These are phyloP conservation scores for Diaporthe sp. DNA, from an alignment of 2,329 filamentous ascomycete species.

Conservation along the genomic window DNA sequence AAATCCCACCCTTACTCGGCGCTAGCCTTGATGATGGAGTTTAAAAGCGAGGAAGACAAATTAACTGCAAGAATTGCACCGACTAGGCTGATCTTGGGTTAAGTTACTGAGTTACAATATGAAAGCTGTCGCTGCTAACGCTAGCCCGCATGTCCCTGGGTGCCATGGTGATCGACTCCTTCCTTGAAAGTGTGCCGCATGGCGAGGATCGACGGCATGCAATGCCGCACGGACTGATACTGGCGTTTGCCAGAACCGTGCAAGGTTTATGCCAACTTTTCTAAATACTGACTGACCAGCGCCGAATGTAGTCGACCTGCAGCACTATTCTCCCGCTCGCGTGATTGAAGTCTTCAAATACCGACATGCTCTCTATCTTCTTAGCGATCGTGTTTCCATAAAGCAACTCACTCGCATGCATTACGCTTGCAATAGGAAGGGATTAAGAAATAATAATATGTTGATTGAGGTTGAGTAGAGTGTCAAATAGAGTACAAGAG, in stretches of 20 bases:
- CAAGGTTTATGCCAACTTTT: too few relatives aligned
- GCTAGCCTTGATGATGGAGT: conserved; percentile 53
- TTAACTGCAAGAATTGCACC: conserved; percentile 68
- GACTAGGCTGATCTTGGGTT: conserved; percentile 59
- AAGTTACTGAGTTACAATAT: conserved; percentile 60
- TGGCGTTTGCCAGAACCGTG: conserved; percentile 61
- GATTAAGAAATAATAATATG: background rate
- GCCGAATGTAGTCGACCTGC: too few relatives aligned
- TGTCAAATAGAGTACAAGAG: background rate
- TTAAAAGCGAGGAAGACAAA: conserved; percentile 54
- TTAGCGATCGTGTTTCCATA: background rate
- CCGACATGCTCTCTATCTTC: conserved; percentile 38
- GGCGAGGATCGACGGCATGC: conserved; percentile 52
- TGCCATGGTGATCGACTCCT: conserved; percentile 7
- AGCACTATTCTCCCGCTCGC: too few relatives aligned
- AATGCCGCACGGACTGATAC: conserved; percentile 66
- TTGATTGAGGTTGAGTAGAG: background rate
- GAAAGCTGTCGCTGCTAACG: conserved; percentile 64
- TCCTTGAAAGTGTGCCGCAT: conserved; percentile 25
- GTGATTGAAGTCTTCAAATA: conserved; percentile 60
- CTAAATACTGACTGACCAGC: too few relatives aligned
- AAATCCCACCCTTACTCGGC: conserved; percentile 55
- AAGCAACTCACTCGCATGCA: background rate
- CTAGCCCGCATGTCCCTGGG: conserved; percentile 47
- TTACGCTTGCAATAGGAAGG: background rate